Base-by-base conservation (phyloP, 805 yeast genomes). In the Lipomyces yamanashiensis region DNA sequence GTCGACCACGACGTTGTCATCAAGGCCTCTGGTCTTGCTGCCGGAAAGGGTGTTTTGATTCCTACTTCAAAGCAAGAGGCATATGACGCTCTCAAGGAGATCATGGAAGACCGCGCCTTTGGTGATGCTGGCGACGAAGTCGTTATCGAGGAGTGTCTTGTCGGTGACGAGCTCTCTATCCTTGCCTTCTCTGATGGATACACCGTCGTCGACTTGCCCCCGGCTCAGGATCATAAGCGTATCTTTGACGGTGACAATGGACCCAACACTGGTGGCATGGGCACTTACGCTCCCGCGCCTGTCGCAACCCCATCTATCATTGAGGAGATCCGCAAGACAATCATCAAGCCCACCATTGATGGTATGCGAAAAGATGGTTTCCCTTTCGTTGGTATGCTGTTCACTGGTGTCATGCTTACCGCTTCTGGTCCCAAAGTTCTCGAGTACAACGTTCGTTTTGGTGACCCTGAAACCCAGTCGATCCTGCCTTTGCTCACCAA, bases 191-290 rank as follows among this genome's bases (percentile, higher is more conserved):
- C 91, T 72, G 99, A 95, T 75, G 99, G 99, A 62, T 93, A 95
- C 80, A 85, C 96, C 10, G 87, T 87, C 73, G 84, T 87, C 75
- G 92, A 90, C 75, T 84, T 95, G 63, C 99, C 99, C 49, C 90
- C 98, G 51, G 97, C 98, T 34, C 99, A 95, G 79, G 99, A 95
- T 75, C 99, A 95, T 79, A 95, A 95, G 80, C 87, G 99, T 76
- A 84, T 89, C 70, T 96, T 96, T 61, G 90, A 96, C 73, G 92
- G 92, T 65, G 99, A 95, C 76, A 80, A 86, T 45, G 99, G 99
- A 33, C 82, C 93, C 67, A 95, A 95, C 79, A 95, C 99, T 44
- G 99, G 99, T 71, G 99, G 99, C 68, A 95, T 95, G 99, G 99
- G 99, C 68, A 96, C 98, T 7, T 95, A 95, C 74, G 95, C 98